Conservation (phyloP, 768 basidiomycete genomes). For the Psilocybe sp. region DNA sequence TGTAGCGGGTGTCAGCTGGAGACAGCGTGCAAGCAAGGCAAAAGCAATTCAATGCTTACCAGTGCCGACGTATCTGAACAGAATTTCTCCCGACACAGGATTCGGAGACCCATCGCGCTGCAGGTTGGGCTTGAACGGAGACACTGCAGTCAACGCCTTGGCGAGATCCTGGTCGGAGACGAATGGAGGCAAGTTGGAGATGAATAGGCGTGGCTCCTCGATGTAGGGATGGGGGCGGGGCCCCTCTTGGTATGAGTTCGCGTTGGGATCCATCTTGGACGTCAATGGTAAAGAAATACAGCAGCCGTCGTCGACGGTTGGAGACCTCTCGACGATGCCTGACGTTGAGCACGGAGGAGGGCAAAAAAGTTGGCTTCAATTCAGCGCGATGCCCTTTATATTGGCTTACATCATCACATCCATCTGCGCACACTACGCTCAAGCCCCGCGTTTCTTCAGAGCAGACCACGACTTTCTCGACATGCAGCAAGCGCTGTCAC, state of each 20-base stretch:
- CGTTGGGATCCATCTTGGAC: slow-evolving; percentile 46
- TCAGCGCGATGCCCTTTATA: too few relatives aligned
- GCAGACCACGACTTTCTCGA: too few relatives aligned
- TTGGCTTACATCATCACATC: too few relatives aligned
- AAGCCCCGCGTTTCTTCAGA: too few relatives aligned
- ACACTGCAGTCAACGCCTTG: slow-evolving; percentile 67
- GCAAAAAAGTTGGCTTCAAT: too few relatives aligned
- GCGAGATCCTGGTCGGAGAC: slow-evolving; percentile 79
- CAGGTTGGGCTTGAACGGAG: slow-evolving; percentile 80
- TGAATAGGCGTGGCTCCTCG: slow-evolving; percentile 78
- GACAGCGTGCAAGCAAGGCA: slow-evolving; percentile 6
- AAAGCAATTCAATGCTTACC: slow-evolving; percentile 41
- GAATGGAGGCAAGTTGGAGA: slow-evolving; percentile 72
- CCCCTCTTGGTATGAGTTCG: slow-evolving; percentile 31
- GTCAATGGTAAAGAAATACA: slow-evolving; percentile 16
- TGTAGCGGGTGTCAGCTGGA: slow-evolving; percentile 7
- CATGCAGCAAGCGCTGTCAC: too few relatives aligned
- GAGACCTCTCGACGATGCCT: too few relatives aligned
- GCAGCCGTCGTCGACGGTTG: neutral
- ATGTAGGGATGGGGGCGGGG: slow-evolving; percentile 77
- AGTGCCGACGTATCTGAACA: slow-evolving; percentile 80
- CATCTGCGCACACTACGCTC: too few relatives aligned
- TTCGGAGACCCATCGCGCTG: slow-evolving; percentile 52
- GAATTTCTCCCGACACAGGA: slow-evolving; percentile 69
- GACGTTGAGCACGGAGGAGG: too few relatives aligned